Conservation (phyloP, 1,139 yeast species). For the Hemisphaericaspora xylanilytica region DNA sequence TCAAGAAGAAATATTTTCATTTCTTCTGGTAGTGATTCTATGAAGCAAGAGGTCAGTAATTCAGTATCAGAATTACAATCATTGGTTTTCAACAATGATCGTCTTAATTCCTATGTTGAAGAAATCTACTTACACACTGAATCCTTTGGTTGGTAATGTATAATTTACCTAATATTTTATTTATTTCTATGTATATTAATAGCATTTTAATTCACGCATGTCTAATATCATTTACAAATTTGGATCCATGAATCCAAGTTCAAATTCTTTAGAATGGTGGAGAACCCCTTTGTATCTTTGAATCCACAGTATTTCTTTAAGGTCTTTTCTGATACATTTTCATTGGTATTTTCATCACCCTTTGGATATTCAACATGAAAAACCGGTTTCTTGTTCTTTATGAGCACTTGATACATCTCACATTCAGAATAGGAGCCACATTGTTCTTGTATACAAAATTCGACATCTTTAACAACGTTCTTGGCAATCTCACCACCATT, state of each 20-base stretch:
- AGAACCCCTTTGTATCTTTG: constrained; percentile 14
- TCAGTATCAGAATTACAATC: constrained; percentile 41
- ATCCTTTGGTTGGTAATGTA: constrained; percentile 53
- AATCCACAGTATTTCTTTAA: constrained; percentile 14
- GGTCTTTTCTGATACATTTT: constrained; percentile 7
- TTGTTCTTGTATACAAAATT: constrained; percentile 22
- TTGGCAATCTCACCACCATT: constrained; percentile 20
- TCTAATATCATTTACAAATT: constrained; percentile 2
- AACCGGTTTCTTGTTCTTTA: constrained; percentile 17
- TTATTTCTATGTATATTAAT: constrained; percentile 1
- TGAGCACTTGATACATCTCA: constrained; percentile 14
- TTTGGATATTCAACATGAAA: constrained; percentile 24
- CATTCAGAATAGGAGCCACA: constrained; percentile 22
- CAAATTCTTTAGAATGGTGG: constrained; percentile 21
- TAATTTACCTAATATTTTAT: no score
- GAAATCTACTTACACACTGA: constrained; percentile 62
- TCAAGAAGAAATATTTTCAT: constrained; percentile 45
- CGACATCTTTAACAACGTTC: constrained; percentile 14
- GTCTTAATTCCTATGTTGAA: constrained; percentile 27
- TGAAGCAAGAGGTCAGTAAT: constrained; percentile 44
- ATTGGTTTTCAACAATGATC: constrained; percentile 30
- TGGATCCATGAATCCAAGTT: constrained; percentile 18
- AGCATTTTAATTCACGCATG: not conserved
- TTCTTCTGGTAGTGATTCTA: constrained; percentile 50
- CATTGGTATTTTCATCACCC: constrained; percentile 13